phyloP scores from a whole-genome alignment of 352 stramenopile genomes.

The Phytophthora nicotianae region DNA sequence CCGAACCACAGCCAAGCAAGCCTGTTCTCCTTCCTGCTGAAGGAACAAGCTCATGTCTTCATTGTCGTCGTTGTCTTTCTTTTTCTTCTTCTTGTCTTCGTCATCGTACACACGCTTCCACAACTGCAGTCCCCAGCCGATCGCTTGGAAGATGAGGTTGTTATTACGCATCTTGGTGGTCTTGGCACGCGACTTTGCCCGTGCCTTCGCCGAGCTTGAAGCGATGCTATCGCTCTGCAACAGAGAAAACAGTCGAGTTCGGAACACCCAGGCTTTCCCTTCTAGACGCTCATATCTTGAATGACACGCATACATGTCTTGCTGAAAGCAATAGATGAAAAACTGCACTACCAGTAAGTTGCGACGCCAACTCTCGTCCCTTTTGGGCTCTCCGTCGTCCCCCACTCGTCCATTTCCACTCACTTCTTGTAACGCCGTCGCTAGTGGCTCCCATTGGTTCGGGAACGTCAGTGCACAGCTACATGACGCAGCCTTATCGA shows the following conservation, averaged over 20 bases:
- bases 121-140: conserved; percentile 54
- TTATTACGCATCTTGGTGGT: conserved; percentile 69
- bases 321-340: conserved; percentile 81
- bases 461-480: conserved; percentile 68
- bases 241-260: conserved; percentile 63
- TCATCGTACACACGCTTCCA: conserved; percentile 80
- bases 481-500: conserved; percentile 72
- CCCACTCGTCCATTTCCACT: conserved; percentile 39
- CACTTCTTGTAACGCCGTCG: conserved; percentile 63
- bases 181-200: conserved; percentile 41
- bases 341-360: conserved; percentile 83
- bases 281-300: conserved; percentile 56
- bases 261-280: conserved; percentile 56
- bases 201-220: conserved; percentile 37
- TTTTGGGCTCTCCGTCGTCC: conserved; percentile 34
- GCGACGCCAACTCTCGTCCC: conserved; percentile 65
- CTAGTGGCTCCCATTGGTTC: conserved; percentile 71
- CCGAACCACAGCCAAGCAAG: conserved; percentile 65
- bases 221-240: conserved; percentile 48
- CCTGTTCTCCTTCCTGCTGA: conserved; percentile 62
- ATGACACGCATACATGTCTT: conserved; percentile 65
- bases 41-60: conserved; percentile 21
- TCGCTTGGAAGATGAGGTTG: conserved; percentile 64
- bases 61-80: conserved; percentile 26
- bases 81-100: conserved; percentile 34